These are phyloP conservation scores for Macrophomina phaseolina DNA, from an alignment of 2,329 filamentous ascomycete species.

Conservation along the genomic window DNA sequence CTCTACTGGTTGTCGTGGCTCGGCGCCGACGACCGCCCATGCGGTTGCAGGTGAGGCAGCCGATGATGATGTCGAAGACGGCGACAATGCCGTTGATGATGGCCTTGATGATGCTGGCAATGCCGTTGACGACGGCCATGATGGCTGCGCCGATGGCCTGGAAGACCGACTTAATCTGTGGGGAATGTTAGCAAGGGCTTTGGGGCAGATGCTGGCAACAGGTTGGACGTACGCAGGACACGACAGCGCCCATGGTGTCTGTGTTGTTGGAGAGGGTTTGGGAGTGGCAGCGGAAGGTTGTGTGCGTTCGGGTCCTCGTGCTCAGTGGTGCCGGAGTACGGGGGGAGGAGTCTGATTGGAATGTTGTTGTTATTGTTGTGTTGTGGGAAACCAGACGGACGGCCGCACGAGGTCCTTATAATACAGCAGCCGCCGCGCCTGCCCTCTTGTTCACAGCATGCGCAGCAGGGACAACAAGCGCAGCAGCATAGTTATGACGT, in stretches of 20 bases:
- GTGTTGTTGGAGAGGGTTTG: conserved; percentile 29
- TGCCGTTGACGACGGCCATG: conserved; percentile 55
- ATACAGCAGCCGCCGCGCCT: neutral
- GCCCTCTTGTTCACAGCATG: neutral
- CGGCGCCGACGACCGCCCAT: conserved; percentile 47
- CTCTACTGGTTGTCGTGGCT: conserved; percentile 38
- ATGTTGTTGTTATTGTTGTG: conserved; percentile 1
- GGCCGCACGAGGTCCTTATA: conserved; percentile 17
- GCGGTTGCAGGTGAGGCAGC: conserved; percentile 56
- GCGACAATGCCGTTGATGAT: conserved; percentile 57
- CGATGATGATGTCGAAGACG: conserved; percentile 56
- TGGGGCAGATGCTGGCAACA: neutral
- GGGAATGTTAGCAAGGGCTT: conserved; percentile 32
- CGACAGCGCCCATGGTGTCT: conserved; percentile 76
- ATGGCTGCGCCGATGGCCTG: conserved; percentile 54
- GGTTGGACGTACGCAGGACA: conserved; percentile 74
- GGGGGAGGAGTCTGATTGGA: neutral
- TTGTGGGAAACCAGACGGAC: neutral
- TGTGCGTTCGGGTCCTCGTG: neutral
- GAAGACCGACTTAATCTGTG: conserved; percentile 50
- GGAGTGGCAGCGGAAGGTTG: neutral
- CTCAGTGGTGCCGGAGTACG: conserved; percentile 20
- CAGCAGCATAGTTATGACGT: conserved; percentile 17
- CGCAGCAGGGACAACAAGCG: neutral
- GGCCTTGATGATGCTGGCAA: conserved; percentile 52